Evolutionary conservation across 495 filamentous ascomycete genomes (phyloP).

Genomic region (Daldinia decipiens): DNA sequence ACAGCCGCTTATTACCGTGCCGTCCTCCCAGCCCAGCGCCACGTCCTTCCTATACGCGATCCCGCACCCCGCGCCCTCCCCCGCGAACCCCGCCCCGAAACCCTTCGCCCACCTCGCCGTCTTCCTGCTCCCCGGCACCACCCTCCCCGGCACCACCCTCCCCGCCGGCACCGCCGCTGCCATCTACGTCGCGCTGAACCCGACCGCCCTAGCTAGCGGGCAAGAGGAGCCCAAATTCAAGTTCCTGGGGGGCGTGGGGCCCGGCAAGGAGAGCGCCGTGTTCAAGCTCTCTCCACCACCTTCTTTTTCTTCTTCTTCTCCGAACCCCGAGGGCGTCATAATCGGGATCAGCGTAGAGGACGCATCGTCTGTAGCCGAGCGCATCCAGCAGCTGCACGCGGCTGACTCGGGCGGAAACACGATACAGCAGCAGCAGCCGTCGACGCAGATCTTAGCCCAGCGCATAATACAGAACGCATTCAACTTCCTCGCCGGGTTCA

Average conservation of each 20-base stretch:
- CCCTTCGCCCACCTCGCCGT: slow-evolving; percentile 83
- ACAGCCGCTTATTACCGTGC: slow-evolving; percentile 56
- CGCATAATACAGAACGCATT: slow-evolving; percentile 97
- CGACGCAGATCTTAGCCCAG: slow-evolving; percentile 84
- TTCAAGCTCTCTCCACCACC: slow-evolving; percentile 70
- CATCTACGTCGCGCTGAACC: slow-evolving; percentile 77
- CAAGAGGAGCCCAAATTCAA: slow-evolving; percentile 65
- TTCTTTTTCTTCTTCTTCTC: slow-evolving; percentile 19
- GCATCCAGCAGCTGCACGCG: slow-evolving; percentile 67
- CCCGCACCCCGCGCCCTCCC: slow-evolving; percentile 38
- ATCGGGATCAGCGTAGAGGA: slow-evolving; percentile 89
- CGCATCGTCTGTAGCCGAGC: slow-evolving; percentile 71
- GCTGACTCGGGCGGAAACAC: neutral
- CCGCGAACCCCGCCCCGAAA: slow-evolving; percentile 35
- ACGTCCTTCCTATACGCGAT: slow-evolving; percentile 59
- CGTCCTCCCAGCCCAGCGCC: slow-evolving; percentile 52
- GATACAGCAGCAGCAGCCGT: slow-evolving; percentile 48
- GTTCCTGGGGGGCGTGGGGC: slow-evolving; percentile 87
- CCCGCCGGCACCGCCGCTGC: slow-evolving; percentile 83
- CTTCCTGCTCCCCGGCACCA: slow-evolving; percentile 84
- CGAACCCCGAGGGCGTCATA: slow-evolving; percentile 56
- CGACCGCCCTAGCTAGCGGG: slow-evolving; percentile 37
- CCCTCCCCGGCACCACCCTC: slow-evolving; percentile 76
- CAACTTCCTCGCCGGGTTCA: slow-evolving; percentile 93
- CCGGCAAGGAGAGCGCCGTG: slow-evolving; percentile 88